phyloP scores from a whole-genome alignment of 495 filamentous ascomycete genomes.

The Parathielavia hyrcaniae region DNA sequence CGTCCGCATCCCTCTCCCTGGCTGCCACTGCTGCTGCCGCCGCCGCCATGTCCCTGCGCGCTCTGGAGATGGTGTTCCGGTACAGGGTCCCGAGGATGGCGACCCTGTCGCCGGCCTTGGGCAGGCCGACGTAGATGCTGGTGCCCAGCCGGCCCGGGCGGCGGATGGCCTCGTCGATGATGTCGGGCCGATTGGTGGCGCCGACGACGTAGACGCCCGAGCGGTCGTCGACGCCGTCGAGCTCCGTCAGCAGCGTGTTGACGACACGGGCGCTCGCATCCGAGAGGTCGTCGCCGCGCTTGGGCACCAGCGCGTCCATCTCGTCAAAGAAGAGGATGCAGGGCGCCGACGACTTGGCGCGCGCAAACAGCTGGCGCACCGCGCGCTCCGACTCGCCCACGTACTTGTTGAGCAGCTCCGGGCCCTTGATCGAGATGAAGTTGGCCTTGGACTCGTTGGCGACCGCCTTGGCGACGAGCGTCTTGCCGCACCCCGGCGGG shows the following conservation, averaged over 20 bases:
- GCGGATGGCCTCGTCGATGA: constrained; percentile 93
- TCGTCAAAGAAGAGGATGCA: constrained; percentile 99
- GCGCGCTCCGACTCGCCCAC: constrained; percentile 93
- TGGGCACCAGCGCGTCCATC: constrained; percentile 84
- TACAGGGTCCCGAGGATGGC: constrained; percentile 78
- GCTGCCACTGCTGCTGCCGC: constrained; percentile 37
- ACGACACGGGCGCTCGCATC: constrained; percentile 86
- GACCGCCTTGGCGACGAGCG: constrained; percentile 89
- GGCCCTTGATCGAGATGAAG: constrained; percentile 97
- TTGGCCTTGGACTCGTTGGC: constrained; percentile 93
- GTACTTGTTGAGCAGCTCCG: constrained; percentile 90
- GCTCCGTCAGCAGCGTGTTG: constrained; percentile 92
- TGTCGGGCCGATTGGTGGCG: constrained; percentile 91
- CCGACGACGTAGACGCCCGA: constrained; percentile 90
- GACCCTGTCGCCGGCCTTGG: constrained; percentile 67
- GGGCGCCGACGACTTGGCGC: constrained; percentile 77
- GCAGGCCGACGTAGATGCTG: constrained; percentile 83
- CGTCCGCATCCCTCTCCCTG: neutral
- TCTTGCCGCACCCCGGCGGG: constrained; percentile 95
- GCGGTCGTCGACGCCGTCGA: constrained; percentile 78
- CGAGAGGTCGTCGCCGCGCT: constrained; percentile 70
- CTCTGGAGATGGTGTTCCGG: constrained; percentile 52
- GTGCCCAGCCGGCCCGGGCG: constrained; percentile 87
- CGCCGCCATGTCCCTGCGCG: constrained; percentile 22
- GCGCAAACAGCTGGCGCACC: constrained; percentile 84